These are phyloP conservation scores for Stemphylium vesicarium DNA, from an alignment of 2,329 filamentous ascomycete species.

Conservation along the genomic window DNA sequence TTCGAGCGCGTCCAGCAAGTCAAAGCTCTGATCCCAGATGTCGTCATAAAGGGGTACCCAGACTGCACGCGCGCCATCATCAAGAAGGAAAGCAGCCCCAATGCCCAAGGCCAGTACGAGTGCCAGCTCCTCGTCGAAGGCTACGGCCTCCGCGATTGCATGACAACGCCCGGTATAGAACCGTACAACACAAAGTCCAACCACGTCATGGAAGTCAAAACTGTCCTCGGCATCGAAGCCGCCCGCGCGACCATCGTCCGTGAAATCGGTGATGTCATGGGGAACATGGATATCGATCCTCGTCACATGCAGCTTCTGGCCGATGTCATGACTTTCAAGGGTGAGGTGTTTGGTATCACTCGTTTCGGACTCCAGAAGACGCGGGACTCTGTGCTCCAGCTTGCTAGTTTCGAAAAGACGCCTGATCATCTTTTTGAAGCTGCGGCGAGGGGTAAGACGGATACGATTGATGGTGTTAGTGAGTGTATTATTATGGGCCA, in stretches of 20 bases:
- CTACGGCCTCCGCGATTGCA: constrained; percentile 86
- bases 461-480: constrained; percentile 89
- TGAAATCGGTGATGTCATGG: constrained; percentile 91
- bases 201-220: constrained; percentile 85
- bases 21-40: constrained; percentile 77
- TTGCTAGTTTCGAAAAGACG: constrained; percentile 97
- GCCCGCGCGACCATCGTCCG: constrained; percentile 85
- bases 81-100: constrained; percentile 73
- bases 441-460: constrained; percentile 87
- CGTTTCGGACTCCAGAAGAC: constrained; percentile 96
- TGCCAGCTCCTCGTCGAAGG: constrained; percentile 80
- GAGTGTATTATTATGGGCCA: constrained; percentile 99
- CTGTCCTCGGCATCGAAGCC: constrained; percentile 93
- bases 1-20: constrained; percentile 83
- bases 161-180: constrained; percentile 91
- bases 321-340: constrained; percentile 99
- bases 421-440: constrained; percentile 97
- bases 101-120: constrained; percentile 67
- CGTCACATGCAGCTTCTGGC: constrained; percentile 97
- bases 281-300: constrained; percentile 92
- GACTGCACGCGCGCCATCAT: constrained; percentile 88
- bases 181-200: constrained; percentile 79
- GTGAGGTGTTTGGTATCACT: constrained; percentile 94
- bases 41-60: constrained; percentile 90
- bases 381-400: constrained; percentile 89